Conservation (phyloP, 495 filamentous ascomycete genomes). For the Neurospora terricola region DNA sequence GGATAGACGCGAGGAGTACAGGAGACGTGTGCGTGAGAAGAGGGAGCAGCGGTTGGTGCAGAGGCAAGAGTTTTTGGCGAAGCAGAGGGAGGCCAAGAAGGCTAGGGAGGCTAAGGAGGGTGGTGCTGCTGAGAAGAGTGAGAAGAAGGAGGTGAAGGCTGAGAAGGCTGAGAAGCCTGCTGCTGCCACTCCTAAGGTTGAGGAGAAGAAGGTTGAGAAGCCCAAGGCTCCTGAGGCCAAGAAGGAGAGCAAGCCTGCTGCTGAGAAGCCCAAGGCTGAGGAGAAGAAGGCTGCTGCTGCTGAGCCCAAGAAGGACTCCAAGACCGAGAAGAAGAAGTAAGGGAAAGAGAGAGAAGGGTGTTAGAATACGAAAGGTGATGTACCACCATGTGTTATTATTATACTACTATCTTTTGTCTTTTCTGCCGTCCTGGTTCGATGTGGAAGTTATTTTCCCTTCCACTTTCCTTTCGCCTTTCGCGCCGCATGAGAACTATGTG, state of each 20-base stretch:
- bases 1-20: constrained; percentile 12
- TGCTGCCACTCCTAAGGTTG: neutral
- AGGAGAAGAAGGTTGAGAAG: neutral
- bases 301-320: neutral
- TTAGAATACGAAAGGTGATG: neutral
- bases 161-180: constrained; percentile 1
- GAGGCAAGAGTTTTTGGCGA: constrained; percentile 1
- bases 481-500: neutral
- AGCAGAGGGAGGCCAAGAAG: constrained; percentile 4
- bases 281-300: neutral
- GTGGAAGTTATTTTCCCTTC: neutral
- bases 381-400: neutral
- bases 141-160: neutral
- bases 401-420: neutral
- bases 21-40: constrained; percentile 10
- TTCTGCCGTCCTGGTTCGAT: neutral
- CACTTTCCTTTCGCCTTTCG: neutral
- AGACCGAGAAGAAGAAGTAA: neutral
- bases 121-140: neutral
- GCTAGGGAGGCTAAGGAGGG: constrained; percentile 3
- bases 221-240: neutral
- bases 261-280: neutral
- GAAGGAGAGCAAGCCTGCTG: neutral
- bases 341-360: neutral
- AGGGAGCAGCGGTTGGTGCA: constrained; percentile 5